A percentile compares a stretch with the other conserved stretches of the same genome.
phyloP scores from a whole-genome alignment of 305 asterid species.

The Fraxinus angustifolia region DNA sequence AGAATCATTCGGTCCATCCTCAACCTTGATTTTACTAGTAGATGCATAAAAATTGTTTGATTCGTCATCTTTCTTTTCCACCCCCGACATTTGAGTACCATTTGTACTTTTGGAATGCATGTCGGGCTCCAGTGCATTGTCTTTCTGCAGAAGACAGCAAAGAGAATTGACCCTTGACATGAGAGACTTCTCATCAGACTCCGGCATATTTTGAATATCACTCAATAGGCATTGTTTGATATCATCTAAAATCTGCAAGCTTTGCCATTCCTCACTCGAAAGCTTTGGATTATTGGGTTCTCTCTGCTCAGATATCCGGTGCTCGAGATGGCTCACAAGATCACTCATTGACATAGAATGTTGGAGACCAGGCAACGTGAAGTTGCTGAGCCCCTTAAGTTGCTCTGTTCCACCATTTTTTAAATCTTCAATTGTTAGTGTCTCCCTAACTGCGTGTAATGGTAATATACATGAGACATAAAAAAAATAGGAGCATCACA shows the following conservation, averaged over 20 bases:
- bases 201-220: conserved; percentile 48
- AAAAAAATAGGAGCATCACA: not conserved
- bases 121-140: conserved; percentile 19
- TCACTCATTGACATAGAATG: conserved; percentile 87
- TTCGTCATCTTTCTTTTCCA: conserved; percentile 31
- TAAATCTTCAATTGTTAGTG: conserved; percentile 41
- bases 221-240: not conserved
- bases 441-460: conserved; percentile 40
- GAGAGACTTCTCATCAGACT: conserved; percentile 70
- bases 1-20: conserved; percentile 21
- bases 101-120: conserved; percentile 26
- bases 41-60: conserved; percentile 10
- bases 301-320: conserved; percentile 65
- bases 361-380: conserved; percentile 69
- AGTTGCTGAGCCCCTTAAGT: conserved; percentile 52
- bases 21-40: conserved; percentile 20
- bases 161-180: conserved; percentile 67
- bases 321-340: conserved; percentile 77
- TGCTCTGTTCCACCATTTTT: conserved; percentile 46
- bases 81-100: conserved; percentile 13
- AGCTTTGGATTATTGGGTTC: conserved; percentile 44
- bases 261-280: conserved; percentile 67
- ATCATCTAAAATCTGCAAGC: conserved; percentile 20
- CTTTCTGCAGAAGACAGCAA: conserved; percentile 47
- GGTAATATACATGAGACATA: not conserved